Evolutionary conservation across 441 rosid species (phyloP).

Genomic region (Croton setiger): DNA sequence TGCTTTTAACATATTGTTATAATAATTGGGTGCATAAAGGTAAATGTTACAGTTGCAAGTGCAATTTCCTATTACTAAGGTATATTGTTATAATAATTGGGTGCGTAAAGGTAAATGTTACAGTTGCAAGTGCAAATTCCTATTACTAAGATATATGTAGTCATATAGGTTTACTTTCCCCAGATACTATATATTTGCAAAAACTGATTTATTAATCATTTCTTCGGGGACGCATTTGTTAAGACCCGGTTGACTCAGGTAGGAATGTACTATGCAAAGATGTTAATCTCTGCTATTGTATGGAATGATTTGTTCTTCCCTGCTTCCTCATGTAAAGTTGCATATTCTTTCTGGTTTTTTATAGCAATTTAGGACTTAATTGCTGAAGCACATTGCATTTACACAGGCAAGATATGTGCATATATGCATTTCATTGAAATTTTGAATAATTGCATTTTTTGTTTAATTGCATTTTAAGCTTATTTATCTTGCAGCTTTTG

Average conservation of each 20-base stretch:
- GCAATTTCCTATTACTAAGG: too few species aligned
- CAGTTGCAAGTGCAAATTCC: background rate
- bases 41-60: background rate
- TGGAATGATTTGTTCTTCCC: background rate
- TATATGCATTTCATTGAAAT: background rate
- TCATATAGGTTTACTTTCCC: background rate
- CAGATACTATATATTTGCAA: background rate
- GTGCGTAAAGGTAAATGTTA: background rate
- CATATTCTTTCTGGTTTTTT: background rate
- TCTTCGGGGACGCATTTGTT: background rate
- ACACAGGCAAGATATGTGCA: background rate
- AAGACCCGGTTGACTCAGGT: background rate
- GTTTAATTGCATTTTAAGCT: slow-evolving; percentile 13
- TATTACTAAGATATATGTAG: background rate
- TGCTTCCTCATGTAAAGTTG: background rate
- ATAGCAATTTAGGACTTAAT: background rate
- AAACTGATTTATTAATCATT: background rate
- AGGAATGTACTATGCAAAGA: too few species aligned
- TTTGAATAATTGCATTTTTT: background rate
- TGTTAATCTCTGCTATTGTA: background rate
- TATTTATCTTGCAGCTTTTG: slow-evolving; percentile 64
- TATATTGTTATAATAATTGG: background rate
- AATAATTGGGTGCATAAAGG: background rate
- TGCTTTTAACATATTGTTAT: background rate
- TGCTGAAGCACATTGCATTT: background rate